Base-by-base conservation (phyloP, 164 flowering plant genomes). In the Magnolia officinalis region DNA sequence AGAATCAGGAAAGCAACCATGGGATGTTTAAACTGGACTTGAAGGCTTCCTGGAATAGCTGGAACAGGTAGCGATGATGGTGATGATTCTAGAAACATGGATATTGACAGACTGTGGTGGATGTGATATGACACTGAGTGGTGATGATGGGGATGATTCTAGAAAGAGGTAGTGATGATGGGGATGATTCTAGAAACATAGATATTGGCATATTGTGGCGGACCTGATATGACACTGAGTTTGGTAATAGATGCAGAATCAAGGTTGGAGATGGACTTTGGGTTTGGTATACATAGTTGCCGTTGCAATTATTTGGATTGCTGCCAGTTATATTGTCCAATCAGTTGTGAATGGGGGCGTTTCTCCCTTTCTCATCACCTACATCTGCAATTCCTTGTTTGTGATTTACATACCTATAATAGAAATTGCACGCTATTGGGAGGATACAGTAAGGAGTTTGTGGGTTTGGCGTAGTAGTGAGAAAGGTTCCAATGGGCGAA, bases 351-450 rank as follows among this genome's bases (percentile, higher is more conserved):
- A 88, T 86, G 88, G 81, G 0, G 98, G 97, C 20, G 97, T 96
- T 70, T 91, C 98, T 1, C 99, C 97, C 0, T 96, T 94, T 78
- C 89, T 96, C 14, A 83, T 96, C 66, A 94, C 99, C 0, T 96
- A 92, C 81, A 94, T 94, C 75, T 96, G 99, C 87, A 96, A 90
- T 85, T 94, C 96, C 13, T 80, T 94, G 82, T 96, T 96, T 76
- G 70, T 91, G 29, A 77, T 96, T 55, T 91, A 89, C 78, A 80
- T 96, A 4, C 99, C 99, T 6, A 24, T 94, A 6, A 84, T 89
- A 80, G 99, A 94, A 82, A 84, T 90, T 71, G 89, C 85, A 11
- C 89, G 92, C 0, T 92, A 80, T 81, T 79, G 91, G 83, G 97
- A 92, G 84, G 93, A 89, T 80, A 86, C 84, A 0, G 82, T 78